Percentiles rank a stretch among this genome's conserved stretches.
Evolutionary conservation across 208 protist genomes (phyloP).

Genomic region (Trypanosoma scelopori): DNA sequence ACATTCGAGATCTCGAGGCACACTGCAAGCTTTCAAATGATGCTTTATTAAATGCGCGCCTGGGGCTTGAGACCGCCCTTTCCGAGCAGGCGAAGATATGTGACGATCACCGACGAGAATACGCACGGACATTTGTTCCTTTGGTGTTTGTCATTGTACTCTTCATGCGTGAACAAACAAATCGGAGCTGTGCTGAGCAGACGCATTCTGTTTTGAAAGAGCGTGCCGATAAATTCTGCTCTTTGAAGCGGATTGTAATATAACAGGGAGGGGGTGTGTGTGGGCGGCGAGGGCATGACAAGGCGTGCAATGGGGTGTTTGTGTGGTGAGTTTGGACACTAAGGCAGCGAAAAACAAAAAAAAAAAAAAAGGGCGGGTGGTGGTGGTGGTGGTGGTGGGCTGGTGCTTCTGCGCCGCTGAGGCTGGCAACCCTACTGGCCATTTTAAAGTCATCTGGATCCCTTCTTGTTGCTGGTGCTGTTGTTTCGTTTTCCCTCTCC

Average conservation of each 20-base stretch:
- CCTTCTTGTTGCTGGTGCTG: neutral
- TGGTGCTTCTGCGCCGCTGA: too few species aligned
- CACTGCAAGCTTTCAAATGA: slow-evolving; percentile 24
- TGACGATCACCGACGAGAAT: slow-evolving; percentile 37
- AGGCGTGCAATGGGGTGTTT: too few species aligned
- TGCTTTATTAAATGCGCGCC: slow-evolving; percentile 11
- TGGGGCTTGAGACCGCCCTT: slow-evolving; percentile 13
- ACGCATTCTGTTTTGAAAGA: slow-evolving; percentile 44
- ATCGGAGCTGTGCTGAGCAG: slow-evolving; percentile 40
- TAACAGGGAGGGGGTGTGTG: slow-evolving; percentile 4
- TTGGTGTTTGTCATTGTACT: slow-evolving; percentile 37
- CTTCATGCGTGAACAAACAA: slow-evolving; percentile 48
- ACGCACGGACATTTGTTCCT: slow-evolving; percentile 51
- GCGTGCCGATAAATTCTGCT: slow-evolving; percentile 35
- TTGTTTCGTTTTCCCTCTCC: neutral
- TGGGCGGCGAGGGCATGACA: neutral
- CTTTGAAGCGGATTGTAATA: slow-evolving; percentile 38
- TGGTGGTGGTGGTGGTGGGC: too few species aligned
- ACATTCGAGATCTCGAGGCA: slow-evolving; percentile 38
- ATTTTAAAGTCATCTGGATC: neutral
- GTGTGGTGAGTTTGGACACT: neutral
- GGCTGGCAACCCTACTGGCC: too few species aligned
- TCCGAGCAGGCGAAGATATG: slow-evolving; percentile 20
- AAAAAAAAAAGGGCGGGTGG: too few species aligned
- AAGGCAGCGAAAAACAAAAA: neutral